Evolutionary conservation across 805 yeast species (phyloP).

Genomic region (Metschnikowia henanensis): DNA sequence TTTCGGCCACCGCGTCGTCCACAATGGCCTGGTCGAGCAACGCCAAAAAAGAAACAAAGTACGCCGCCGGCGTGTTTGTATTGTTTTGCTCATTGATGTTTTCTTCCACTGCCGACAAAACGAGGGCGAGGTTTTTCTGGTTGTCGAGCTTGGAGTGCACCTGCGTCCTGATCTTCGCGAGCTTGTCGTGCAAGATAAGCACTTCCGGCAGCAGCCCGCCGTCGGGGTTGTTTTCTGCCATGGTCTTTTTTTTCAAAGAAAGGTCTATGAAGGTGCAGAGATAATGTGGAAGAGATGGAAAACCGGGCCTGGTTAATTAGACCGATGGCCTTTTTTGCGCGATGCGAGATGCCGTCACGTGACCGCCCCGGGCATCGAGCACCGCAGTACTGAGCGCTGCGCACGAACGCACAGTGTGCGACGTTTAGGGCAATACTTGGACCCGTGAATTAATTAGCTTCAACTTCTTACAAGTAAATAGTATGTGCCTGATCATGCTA

Average conservation of each 20-base stretch:
- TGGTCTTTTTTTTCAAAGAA: constrained; percentile 9
- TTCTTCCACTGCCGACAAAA: constrained; percentile 88
- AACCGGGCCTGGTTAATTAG: too few species aligned
- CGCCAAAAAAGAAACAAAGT: constrained; percentile 81
- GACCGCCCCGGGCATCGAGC: constrained; percentile 1
- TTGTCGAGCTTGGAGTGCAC: constrained; percentile 77
- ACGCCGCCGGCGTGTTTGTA: constrained; percentile 69
- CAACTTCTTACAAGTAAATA: too few species aligned
- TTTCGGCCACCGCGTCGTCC: constrained; percentile 53
- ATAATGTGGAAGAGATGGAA: too few species aligned
- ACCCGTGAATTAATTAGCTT: too few species aligned
- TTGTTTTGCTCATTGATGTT: constrained; percentile 68
- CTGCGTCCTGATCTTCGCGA: constrained; percentile 70
- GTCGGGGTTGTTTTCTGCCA: constrained; percentile 38
- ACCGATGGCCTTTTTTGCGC: constrained; percentile 9
- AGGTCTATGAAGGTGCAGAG: too few species aligned
- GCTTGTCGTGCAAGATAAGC: constrained; percentile 59
- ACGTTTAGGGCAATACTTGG: too few species aligned
- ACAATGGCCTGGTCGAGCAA: constrained; percentile 70
- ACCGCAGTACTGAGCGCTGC: too few species aligned
- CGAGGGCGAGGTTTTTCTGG: constrained; percentile 81
- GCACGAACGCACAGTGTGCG: too few species aligned
- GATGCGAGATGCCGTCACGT: constrained; percentile 16
- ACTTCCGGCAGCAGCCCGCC: constrained; percentile 35
- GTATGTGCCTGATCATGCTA: too few species aligned